Base-by-base conservation (phyloP, 257 asterid species). In the Nicotiana sylvestris region DNA sequence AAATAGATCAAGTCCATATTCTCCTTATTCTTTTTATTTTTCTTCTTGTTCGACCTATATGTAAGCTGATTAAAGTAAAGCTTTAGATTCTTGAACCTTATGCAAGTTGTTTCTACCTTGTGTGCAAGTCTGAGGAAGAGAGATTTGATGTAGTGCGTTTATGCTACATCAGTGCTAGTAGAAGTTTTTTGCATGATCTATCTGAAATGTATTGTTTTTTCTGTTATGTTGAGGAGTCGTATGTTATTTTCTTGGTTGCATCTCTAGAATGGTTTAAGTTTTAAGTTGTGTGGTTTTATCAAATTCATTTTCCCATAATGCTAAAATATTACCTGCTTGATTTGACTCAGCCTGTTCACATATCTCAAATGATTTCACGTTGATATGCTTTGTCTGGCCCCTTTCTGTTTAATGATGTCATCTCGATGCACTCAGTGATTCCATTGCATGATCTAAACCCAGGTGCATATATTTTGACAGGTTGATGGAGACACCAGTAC, bases 401-500 rank as follows among this genome's bases (percentile, higher is more conserved):
- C 6, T 25, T 43, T 27, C 39, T 74, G 8, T 49, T 74, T 25
- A 74, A 1, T 46, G 27, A 8, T 66, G 25, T 66, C 29, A 66
- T 66, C 51, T 66, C 21, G 51, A 21, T 18, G 21, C 51, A 49
- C 51, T 74, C 61, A 3, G 35, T 27, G 43, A 25, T 60, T 12
- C 21, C 11, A 60, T 46, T 4, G 70, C 57, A 66, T 43, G 46
- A 29, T 35, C 49, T 43, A 74, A 84, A 82, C 70, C 64, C 32
- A 76, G 70, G 66, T 21, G 86, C 82, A 70, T 83, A 66, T 81
- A 68, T 66, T 72, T 84, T 86, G 85, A 77, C 98, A 94, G 98
- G 98, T 94, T 7, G 98, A 96, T 85, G 98, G 98, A 85, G 98
- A 94, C 87, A 96, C 94, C 78, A 96, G 99, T 85, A 94, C 99